A percentile compares a stretch with the other conserved stretches of the same genome.
Conservation (phyloP, 2,329 filamentous ascomycete species). For the Curvularia spicifera region DNA sequence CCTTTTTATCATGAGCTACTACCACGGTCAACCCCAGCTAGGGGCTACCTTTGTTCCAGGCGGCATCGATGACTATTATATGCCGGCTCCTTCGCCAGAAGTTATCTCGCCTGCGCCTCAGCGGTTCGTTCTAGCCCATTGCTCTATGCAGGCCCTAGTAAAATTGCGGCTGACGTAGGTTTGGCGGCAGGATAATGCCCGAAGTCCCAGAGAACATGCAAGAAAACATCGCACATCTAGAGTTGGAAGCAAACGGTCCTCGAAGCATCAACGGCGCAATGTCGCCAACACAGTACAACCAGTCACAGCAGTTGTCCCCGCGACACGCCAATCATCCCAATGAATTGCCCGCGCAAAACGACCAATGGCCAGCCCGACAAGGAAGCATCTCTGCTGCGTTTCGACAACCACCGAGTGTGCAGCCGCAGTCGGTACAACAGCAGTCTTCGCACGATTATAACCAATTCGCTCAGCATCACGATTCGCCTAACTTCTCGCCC, state of each 20-base stretch:
- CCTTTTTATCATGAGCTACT: slow-evolving; percentile 46
- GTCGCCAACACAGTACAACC: slow-evolving; percentile 42
- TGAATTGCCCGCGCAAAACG: slow-evolving; percentile 30
- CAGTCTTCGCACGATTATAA: slow-evolving; percentile 49
- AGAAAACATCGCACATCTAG: slow-evolving; percentile 88
- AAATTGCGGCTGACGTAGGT: slow-evolving; percentile 43
- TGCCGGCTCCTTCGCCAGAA: slow-evolving; percentile 63
- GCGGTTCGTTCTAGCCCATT: slow-evolving; percentile 59
- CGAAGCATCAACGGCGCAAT: slow-evolving; percentile 36
- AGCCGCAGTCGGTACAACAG: slow-evolving; percentile 32
- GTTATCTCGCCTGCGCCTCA: slow-evolving; percentile 73
- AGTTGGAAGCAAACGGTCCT: slow-evolving; percentile 72
- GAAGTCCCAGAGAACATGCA: slow-evolving; percentile 98
- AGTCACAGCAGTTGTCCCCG: slow-evolving; percentile 39
- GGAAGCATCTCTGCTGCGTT: slow-evolving; percentile 48
- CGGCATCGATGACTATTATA: slow-evolving; percentile 71
- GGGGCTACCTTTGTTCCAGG: slow-evolving; percentile 72
- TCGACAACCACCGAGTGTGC: slow-evolving; percentile 46
- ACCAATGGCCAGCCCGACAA: slow-evolving; percentile 42
- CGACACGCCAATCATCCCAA: slow-evolving; percentile 41
- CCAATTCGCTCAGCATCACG: slow-evolving; percentile 51
- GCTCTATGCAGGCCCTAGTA: slow-evolving; percentile 19
- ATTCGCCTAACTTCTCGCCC: slow-evolving; percentile 82
- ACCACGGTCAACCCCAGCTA: slow-evolving; percentile 45
- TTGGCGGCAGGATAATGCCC: slow-evolving; percentile 76